Evolutionary conservation across 2,329 filamentous ascomycete species (phyloP), one percentile per base, ranked within the genome.

Genomic region (Trichoderma sp.): DNA sequence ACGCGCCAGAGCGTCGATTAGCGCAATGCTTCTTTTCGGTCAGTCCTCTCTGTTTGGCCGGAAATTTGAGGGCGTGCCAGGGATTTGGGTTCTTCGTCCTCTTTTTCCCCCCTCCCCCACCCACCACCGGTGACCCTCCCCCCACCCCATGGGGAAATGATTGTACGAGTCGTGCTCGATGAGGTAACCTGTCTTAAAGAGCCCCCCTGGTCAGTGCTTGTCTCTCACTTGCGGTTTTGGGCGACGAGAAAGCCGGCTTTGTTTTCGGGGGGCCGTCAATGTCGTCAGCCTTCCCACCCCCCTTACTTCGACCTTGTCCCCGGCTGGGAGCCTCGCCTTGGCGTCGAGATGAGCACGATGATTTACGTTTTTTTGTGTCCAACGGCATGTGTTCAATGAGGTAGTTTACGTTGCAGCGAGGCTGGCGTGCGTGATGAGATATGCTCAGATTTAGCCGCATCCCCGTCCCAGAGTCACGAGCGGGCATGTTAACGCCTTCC

Each of bases 91-190:
- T 5, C 12, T 39, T 14, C 4, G 5, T 30, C 7, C 7, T 30
- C 7, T 10, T 34, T 3, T 10, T 7, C 30, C 30, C 30, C 30
- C 30, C 30, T 10, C 10, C 10, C 34, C 34, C 34, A 10, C 2
- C 34, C 3, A 39, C 34, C 7, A 9, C 34, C 7, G 1, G 34
- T 39, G 10, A 14, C 10, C 34, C 34, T 14, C 10, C 10, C 34
- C 34, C 34, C 34, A 30, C 28, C 58, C 58, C 58, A 39, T 60
- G 57, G 57, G 57, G 57, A 60, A 60, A 51, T 51, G 45, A 51
- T 51, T 39, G 34, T 39, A 39, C 34, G 34, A 39, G 34, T 39
- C 34, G 34, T 39, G 34, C 34, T 39, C 34, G 7, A 39, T 39
- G 34, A 39, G 34, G 34, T 39, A 39, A 39, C 34, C 7, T 39